phyloP scores from a whole-genome alignment of 1,139 yeast genomes.

The Kodamaea sp. region DNA sequence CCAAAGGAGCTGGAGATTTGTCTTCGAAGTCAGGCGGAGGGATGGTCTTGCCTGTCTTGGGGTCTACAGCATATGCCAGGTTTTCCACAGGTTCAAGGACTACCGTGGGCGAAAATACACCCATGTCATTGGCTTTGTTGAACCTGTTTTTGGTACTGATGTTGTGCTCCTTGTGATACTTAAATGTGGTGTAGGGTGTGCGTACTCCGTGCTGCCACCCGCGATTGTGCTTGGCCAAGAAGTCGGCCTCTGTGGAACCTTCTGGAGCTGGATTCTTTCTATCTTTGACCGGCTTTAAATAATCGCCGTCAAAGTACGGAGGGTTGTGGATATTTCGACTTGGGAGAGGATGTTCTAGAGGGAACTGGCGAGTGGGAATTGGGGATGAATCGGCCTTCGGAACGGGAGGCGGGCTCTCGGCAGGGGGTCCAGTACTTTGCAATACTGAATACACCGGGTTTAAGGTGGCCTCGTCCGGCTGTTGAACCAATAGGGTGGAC shows the following conservation, averaged over 20 bases:
- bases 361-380: too few relatives aligned
- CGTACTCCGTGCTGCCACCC: slow-evolving; percentile 32
- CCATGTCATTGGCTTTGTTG: slow-evolving; percentile 20
- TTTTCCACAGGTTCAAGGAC: slow-evolving; percentile 28
- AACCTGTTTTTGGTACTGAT: slow-evolving; percentile 19
- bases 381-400: too few relatives aligned
- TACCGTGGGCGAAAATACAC: slow-evolving; percentile 28
- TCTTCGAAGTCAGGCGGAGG: not conserved
- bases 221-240: slow-evolving; percentile 1
- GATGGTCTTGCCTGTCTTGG: not conserved
- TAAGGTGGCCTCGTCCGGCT: too few relatives aligned
- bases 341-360: not conserved
- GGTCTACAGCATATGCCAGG: slow-evolving; percentile 5
- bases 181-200: slow-evolving; percentile 31
- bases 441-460: too few relatives aligned
- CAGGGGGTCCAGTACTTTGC: too few relatives aligned
- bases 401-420: too few relatives aligned
- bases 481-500: too few relatives aligned
- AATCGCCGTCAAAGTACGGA: not conserved
- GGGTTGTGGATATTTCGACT: not conserved
- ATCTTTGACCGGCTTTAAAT: not conserved
- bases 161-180: slow-evolving; percentile 21
- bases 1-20: slow-evolving; percentile 2
- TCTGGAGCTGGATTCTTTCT: too few relatives aligned
- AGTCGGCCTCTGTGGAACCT: slow-evolving; percentile 4